Conservation (phyloP, 768 basidiomycete species). For the Russula compacta region DNA sequence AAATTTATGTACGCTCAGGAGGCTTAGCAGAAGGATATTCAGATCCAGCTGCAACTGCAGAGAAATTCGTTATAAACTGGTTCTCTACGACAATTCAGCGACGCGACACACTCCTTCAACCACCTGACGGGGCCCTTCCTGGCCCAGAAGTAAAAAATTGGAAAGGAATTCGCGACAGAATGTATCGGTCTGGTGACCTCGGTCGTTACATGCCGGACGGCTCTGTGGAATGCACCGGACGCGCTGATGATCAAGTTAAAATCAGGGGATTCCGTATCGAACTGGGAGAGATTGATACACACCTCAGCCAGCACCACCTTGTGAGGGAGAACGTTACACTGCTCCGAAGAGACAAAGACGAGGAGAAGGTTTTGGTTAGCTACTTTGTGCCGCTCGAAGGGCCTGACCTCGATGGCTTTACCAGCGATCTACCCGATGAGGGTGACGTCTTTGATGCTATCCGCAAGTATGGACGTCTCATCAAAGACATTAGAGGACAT, state of each 20-base stretch:
- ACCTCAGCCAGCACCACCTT: constrained; percentile 86
- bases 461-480: constrained; percentile 73
- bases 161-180: constrained; percentile 92
- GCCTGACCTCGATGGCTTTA: constrained; percentile 54
- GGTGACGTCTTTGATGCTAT: constrained; percentile 67
- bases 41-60: constrained; percentile 68
- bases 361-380: constrained; percentile 96
- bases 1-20: constrained; percentile 96
- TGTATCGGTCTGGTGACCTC: constrained; percentile 97
- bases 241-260: constrained; percentile 98
- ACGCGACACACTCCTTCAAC: constrained; percentile 66
- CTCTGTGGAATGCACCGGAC: constrained; percentile 90
- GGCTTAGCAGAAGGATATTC: constrained; percentile 94
- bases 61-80: constrained; percentile 96
- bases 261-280: constrained; percentile 99
- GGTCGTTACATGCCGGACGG: constrained; percentile 91
- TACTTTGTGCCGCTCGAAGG: constrained; percentile 90
- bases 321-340: constrained; percentile 98
- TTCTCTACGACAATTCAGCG: constrained; percentile 49
- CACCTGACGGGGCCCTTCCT: constrained; percentile 37
- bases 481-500: constrained; percentile 90
- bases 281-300: constrained; percentile 94
- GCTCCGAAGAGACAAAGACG: constrained; percentile 94
- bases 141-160: constrained; percentile 75
- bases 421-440: constrained; percentile 48